A percentile compares a stretch with the other conserved stretches of the same genome.
Evolutionary conservation across 169 alveolate species (phyloP).

Genomic region (Cyclospora cayetanensis): DNA sequence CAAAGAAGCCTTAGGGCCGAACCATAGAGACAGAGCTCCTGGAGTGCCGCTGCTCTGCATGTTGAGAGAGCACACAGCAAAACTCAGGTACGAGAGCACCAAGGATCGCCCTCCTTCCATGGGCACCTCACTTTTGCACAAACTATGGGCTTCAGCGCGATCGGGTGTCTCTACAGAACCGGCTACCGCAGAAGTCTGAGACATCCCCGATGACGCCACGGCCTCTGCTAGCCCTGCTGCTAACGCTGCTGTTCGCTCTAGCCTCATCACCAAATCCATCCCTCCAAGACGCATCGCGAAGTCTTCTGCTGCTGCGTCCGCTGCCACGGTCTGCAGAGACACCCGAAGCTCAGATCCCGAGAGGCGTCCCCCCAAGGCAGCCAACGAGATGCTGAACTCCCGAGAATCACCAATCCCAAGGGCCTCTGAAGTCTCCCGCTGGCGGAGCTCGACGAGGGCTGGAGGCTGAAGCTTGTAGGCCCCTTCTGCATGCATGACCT

Average conservation of each 20-base stretch:
- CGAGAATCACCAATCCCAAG: neutral
- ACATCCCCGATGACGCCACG: too few species aligned
- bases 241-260: neutral
- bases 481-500: neutral
- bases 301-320: neutral
- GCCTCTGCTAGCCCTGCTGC: neutral
- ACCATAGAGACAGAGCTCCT: neutral
- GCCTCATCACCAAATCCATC: neutral
- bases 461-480: neutral
- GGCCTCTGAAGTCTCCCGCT: neutral
- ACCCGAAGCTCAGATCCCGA: neutral
- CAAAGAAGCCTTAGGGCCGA: neutral
- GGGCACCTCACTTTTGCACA: neutral
- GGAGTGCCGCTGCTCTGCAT: neutral
- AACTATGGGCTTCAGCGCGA: neutral
- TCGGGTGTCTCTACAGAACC: neutral
- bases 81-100: neutral
- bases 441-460: neutral
- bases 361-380: neutral
- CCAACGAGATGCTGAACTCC: neutral
- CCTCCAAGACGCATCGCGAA: neutral
- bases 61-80: neutral
- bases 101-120: neutral
- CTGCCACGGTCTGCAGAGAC: neutral
- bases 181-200: too few species aligned